A percentile compares a stretch with the other conserved stretches of the same genome.
Conservation (phyloP, 768 basidiomycete genomes). For the Daedaleopsis nitida region DNA sequence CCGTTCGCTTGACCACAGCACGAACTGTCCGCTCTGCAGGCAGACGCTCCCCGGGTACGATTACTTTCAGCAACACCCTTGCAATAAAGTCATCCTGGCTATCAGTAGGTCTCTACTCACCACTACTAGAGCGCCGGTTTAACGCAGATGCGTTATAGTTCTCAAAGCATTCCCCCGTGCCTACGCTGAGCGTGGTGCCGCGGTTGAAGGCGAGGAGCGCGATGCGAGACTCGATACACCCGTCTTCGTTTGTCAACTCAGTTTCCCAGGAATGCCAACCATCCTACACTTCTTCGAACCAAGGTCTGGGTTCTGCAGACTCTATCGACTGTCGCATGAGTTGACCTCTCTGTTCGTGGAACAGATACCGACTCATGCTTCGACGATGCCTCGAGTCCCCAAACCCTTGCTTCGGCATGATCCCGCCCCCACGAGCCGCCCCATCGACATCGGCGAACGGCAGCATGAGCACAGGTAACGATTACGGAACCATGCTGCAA, state of each 20-base stretch:
- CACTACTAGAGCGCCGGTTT: conserved; percentile 10
- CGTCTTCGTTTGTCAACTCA: conserved; percentile 87
- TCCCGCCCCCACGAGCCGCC: conserved; percentile 64
- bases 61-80: conserved; percentile 80
- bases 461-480: conserved; percentile 49
- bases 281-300: conserved; percentile 94
- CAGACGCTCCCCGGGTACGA: conserved; percentile 71
- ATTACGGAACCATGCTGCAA: conserved; percentile 94
- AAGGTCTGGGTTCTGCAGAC: conserved; percentile 39
- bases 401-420: conserved; percentile 88
- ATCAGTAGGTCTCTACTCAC: conserved; percentile 48
- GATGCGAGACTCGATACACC: conserved; percentile 83
- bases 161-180: conserved; percentile 66
- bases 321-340: neutral
- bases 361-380: conserved; percentile 91
- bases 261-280: conserved; percentile 90
- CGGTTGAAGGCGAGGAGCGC: conserved; percentile 76
- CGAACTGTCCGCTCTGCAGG: conserved; percentile 85
- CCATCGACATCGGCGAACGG: conserved; percentile 35
- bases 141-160: conserved; percentile 41
- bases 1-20: conserved; percentile 85
- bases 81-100: conserved; percentile 70
- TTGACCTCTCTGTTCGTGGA: neutral
- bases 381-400: conserved; percentile 86
- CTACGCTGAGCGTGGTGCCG: conserved; percentile 64